Evolutionary conservation across 306 rosid genomes (phyloP), one percentile per base, ranked within the genome.

Genomic region (Rosa multiflora): DNA sequence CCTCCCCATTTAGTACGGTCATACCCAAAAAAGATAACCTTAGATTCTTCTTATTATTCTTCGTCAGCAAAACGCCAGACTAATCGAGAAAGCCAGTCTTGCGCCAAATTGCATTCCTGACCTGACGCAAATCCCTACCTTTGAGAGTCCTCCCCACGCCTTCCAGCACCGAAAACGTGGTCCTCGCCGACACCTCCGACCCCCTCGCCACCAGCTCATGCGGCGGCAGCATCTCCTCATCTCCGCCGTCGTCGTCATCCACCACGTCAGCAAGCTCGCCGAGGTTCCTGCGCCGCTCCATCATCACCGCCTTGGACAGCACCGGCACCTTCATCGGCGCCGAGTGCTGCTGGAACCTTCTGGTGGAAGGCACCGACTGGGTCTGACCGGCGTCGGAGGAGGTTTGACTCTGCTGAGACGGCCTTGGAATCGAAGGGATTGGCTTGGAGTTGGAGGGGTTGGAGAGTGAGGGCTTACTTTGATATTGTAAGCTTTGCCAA

Each of bases 111-210:
- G 97, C 98, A 42, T 94, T 90, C 70, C 97, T 85, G 35, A 92
- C 96, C 89, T 85, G 97, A 20, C 96, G 88, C n/a, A 94, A 91
- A 85, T 94, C 97, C 79, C 97, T 85, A 78, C 97, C 98, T 73
- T 94, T 94, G 10, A 92, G 96, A 2, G 98, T 94, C 84, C 96
- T 89, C 59, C 98, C 98, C 0, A 87, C 92, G 5, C 97, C 97
- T 88, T 94, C 97, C 66, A 94, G 83, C 75, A 92, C 96, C 40
- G 96, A 94, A 63, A 87, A 94, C 6, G 94, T 90, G 21, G 93
- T 89, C 74, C 82, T 88, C 39, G 91, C 93, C 44, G 97, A 89
- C 52, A 89, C 86, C 0, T 90, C 96, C 0, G 91, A 90, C 11
- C 95, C 96, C 52, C 90, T 80, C 17, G 90, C 82, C 14, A 88